Conservation (phyloP, 2,329 filamentous ascomycete species). For the Chrysosporium queenslandicum region DNA sequence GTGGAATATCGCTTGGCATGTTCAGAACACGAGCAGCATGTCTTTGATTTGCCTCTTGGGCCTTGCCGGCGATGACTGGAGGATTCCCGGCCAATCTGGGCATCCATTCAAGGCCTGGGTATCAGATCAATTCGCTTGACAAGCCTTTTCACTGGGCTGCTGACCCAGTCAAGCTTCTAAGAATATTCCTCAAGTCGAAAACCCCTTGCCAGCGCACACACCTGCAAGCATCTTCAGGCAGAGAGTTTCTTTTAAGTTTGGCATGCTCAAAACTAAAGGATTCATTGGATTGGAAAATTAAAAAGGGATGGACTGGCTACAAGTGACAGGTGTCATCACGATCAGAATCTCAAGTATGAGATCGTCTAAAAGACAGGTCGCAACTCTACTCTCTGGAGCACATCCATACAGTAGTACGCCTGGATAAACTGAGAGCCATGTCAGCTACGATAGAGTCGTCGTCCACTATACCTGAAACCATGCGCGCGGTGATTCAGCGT, state of each 20-base stretch:
- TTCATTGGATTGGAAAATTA: too few species aligned
- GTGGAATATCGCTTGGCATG: not conserved
- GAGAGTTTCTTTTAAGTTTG: not conserved
- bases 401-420: not conserved
- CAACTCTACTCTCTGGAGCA: not conserved
- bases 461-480: slow-evolving; percentile 5
- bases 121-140: not conserved
- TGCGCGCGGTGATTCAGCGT: slow-evolving; percentile 9
- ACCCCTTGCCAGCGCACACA: not conserved
- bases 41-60: not conserved
- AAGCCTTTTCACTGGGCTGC: too few species aligned
- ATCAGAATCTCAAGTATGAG: too few species aligned
- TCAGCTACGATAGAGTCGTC: not conserved
- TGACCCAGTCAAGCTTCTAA: too few species aligned
- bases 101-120: not conserved
- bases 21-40: not conserved
- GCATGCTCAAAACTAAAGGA: not conserved
- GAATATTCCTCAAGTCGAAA: not conserved
- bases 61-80: not conserved
- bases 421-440: not conserved
- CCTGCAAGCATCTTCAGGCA: not conserved
- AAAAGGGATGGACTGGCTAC: not conserved
- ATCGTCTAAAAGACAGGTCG: too few species aligned
- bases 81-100: not conserved
- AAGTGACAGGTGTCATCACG: too few species aligned